Evolutionary conservation across 2,329 filamentous ascomycete genomes (phyloP).

Genomic region (Colletotrichum somersetense): DNA sequence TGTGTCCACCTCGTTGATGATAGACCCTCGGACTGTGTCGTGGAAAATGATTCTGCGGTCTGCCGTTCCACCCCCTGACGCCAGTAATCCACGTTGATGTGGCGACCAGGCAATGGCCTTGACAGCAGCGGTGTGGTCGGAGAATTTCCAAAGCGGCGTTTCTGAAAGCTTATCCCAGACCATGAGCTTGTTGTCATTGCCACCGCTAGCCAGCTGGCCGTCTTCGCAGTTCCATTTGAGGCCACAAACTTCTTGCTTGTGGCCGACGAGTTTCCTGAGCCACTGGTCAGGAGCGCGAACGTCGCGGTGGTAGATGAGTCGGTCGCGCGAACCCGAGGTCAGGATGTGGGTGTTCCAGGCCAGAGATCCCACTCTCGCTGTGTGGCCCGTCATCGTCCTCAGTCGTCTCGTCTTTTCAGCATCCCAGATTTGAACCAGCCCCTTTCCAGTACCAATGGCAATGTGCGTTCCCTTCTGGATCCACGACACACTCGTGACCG

Average conservation of each 20-base stretch:
- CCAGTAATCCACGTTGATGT: slow-evolving; percentile 93
- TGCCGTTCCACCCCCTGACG: slow-evolving; percentile 94
- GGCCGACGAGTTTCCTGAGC: slow-evolving; percentile 86
- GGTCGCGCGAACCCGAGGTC: slow-evolving; percentile 93
- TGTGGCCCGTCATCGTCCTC: slow-evolving; percentile 97
- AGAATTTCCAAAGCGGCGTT: slow-evolving; percentile 92
- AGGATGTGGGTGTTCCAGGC: slow-evolving; percentile 99
- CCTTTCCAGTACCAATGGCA: slow-evolving; percentile 94
- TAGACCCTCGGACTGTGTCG: slow-evolving; percentile 87
- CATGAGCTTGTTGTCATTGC: slow-evolving; percentile 99
- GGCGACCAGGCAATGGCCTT: slow-evolving; percentile 99
- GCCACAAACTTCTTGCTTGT: slow-evolving; percentile 98
- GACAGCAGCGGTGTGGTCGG: slow-evolving; percentile 93
- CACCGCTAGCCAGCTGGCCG: slow-evolving; percentile 92
- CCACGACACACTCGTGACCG: slow-evolving; percentile 97
- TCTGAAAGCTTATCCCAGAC: slow-evolving; percentile 98
- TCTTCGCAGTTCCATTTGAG: slow-evolving; percentile 98
- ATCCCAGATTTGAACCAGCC: slow-evolving; percentile 97
- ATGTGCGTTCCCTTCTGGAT: slow-evolving; percentile 98
- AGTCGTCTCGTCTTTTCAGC: slow-evolving; percentile 87
- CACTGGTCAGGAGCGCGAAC: slow-evolving; percentile 94
- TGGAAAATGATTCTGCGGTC: slow-evolving; percentile 98
- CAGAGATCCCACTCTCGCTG: slow-evolving; percentile 89
- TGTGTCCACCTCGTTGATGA: slow-evolving; percentile 91
- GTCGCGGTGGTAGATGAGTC: slow-evolving; percentile 94